Evolutionary conservation across 2,329 filamentous ascomycete genomes (phyloP), one percentile per base, ranked within the genome.

Genomic region (Colletotrichum shisoi): DNA sequence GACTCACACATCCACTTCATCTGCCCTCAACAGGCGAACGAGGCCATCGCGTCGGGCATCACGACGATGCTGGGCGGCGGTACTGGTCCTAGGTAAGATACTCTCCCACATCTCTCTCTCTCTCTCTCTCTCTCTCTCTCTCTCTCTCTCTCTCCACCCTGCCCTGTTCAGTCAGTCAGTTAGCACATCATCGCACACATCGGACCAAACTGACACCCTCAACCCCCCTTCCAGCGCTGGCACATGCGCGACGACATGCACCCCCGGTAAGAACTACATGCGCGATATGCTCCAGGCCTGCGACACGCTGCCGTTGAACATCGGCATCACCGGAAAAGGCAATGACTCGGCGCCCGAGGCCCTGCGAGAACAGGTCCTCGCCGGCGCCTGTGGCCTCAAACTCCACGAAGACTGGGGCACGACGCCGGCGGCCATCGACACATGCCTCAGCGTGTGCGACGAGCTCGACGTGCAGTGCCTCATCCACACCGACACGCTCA

Each of bases 331-430:
- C 0, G 93, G 91, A 48, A 98, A 98, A 81, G 94, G 94, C 68
- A 97, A 96, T 75, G 94, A 98, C 77, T 89, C 89, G 71, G 86
- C 86, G 12, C 84, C 87, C 0, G 76, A 78, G 2, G 91, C 90
- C 11, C 84, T 98, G 2, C 86, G 88, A 56, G 92, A 97, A 71
- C 93, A 97, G 79, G 85, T 92, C 64, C 80, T 86, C 62, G 94
- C 94, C 0, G 94, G 94, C 11, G 94, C 91, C 1, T 94, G 92
- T 72, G 94, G 94, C 8, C 85, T 98, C 68, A 98, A 98, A 78
- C 83, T 98, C 7, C 94, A 98, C 77, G 94, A 98, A 79, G 94
- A 98, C 78, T 98, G 94, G 94, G 94, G 94, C 60, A 89, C 86
- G 24, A 97, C 94, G 1, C 94, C 94, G 0, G 91, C 92, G 1